Evolutionary conservation across 306 rosid genomes (phyloP).

Genomic region (Cucurbita moschata): DNA sequence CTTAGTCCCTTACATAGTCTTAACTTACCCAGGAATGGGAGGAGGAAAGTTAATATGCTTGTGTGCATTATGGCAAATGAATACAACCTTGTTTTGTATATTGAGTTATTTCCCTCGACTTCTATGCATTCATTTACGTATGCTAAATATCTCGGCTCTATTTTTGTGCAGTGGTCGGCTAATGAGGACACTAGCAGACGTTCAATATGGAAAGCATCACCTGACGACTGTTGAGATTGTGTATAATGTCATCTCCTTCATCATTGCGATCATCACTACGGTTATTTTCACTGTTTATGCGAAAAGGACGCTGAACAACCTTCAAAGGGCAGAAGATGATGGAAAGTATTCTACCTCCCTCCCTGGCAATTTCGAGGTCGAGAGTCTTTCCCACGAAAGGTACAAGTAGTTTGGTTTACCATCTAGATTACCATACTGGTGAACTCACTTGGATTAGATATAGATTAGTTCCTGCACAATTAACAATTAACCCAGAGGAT

Average conservation of each 20-base stretch:
- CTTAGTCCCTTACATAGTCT: not conserved
- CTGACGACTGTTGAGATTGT: conserved; percentile 74
- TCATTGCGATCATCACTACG: conserved; percentile 62
- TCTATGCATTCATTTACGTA: not conserved
- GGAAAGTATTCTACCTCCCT: conserved; percentile 31
- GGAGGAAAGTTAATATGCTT: not conserved
- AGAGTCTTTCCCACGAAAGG: conserved; percentile 41
- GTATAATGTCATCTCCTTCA: conserved; percentile 65
- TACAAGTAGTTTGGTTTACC: conserved; percentile 4
- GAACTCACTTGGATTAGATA: conserved; percentile 4
- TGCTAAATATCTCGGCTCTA: not conserved
- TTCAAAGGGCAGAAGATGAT: conserved; percentile 33
- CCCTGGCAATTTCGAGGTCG: conserved; percentile 35
- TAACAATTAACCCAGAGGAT: conserved; percentile 1
- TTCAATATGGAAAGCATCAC: conserved; percentile 63
- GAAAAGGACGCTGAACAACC: conserved; percentile 54
- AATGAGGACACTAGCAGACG: conserved; percentile 66
- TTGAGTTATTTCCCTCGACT: not conserved
- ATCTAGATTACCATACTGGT: not conserved
- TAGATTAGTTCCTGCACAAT: conserved; percentile 6
- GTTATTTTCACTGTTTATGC: conserved; percentile 79
- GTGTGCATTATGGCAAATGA: not conserved
- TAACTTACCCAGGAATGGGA: not conserved
- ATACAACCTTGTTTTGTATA: not conserved
- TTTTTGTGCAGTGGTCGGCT: conserved; percentile 58